Conservation (phyloP, 192 early-diverging fungal species). For the Geranomyces michiganensis region DNA sequence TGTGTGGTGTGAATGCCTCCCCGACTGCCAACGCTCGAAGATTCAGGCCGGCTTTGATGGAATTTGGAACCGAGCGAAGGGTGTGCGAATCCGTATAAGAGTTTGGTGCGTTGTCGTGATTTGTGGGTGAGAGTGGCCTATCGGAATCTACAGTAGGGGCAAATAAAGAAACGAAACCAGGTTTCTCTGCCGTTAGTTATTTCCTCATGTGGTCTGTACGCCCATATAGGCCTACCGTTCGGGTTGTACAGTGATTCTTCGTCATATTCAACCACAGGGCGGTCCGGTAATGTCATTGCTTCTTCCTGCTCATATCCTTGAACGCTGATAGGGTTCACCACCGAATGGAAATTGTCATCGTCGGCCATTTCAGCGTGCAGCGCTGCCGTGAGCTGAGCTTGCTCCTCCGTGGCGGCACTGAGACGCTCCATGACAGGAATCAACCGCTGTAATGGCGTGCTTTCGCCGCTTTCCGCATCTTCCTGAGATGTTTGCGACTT, state of each 20-base stretch:
- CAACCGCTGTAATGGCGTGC: conserved; percentile 4
- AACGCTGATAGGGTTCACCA: not conserved
- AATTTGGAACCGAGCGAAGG: not conserved
- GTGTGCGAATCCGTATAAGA: not conserved
- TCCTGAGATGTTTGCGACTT: not conserved
- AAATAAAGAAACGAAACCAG: too few relatives aligned
- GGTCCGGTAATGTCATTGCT: too few relatives aligned
- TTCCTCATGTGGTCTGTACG: too few relatives aligned
- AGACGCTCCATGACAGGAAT: conserved; percentile 32
- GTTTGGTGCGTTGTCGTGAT: not conserved
- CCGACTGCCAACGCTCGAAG: not conserved
- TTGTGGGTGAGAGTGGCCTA: not conserved
- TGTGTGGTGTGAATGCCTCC: not conserved
- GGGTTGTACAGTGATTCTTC: too few relatives aligned
- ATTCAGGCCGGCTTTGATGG: not conserved
- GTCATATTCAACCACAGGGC: too few relatives aligned
- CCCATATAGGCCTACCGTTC: too few relatives aligned
- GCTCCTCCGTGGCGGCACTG: conserved; percentile 25
- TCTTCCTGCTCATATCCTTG: too few relatives aligned
- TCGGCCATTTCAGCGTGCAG: not conserved
- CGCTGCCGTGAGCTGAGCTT: not conserved
- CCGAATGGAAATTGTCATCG: conserved; percentile 3
- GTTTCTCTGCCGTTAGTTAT: too few relatives aligned
- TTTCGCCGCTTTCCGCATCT: not conserved
- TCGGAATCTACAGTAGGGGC: not conserved